A percentile compares a stretch with the other conserved stretches of the same genome.
phyloP scores from a whole-genome alignment of 1,284 basidiomycete species.

The Pascua sp. region DNA sequence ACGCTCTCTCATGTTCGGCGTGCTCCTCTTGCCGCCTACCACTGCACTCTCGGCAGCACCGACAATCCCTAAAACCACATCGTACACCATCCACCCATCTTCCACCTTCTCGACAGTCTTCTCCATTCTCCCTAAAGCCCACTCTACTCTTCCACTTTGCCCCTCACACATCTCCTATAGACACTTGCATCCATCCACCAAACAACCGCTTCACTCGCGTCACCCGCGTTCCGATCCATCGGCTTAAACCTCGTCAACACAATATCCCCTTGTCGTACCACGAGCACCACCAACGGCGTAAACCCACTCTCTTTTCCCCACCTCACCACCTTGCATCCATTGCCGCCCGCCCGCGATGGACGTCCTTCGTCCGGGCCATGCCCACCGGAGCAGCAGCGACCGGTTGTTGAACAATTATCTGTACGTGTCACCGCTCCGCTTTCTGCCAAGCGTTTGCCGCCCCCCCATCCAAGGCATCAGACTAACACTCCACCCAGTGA shows the following conservation, averaged over 20 bases:
- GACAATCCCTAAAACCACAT: background rate
- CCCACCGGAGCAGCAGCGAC: slow-evolving; percentile 47
- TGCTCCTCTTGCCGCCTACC: no score
- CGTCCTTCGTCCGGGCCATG: slow-evolving; percentile 41
- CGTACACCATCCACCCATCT: background rate
- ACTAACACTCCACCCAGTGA: slow-evolving; percentile 27
- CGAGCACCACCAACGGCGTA: background rate
- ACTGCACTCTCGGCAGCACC: background rate
- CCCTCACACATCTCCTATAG: background rate
- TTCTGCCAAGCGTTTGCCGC: no score
- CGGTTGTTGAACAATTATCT: slow-evolving; percentile 49
- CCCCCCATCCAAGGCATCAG: background rate
- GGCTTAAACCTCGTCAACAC: no score
- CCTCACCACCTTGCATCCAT: background rate
- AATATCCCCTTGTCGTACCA: no score
- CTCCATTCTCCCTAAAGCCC: background rate
- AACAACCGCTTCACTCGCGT: background rate
- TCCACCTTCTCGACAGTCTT: background rate
- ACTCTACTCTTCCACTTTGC: background rate
- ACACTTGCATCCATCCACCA: background rate
- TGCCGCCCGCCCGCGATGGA: slow-evolving; percentile 30
- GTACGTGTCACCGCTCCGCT: slow-evolving; percentile 21
- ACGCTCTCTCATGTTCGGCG: no score
- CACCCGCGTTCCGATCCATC: no score
- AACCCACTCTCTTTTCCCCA: background rate